Evolutionary conservation across 371 early-diverging fungal species (phyloP), one percentile per base, ranked within the genome.

Genomic region (Phascolomyces articulosus): DNA sequence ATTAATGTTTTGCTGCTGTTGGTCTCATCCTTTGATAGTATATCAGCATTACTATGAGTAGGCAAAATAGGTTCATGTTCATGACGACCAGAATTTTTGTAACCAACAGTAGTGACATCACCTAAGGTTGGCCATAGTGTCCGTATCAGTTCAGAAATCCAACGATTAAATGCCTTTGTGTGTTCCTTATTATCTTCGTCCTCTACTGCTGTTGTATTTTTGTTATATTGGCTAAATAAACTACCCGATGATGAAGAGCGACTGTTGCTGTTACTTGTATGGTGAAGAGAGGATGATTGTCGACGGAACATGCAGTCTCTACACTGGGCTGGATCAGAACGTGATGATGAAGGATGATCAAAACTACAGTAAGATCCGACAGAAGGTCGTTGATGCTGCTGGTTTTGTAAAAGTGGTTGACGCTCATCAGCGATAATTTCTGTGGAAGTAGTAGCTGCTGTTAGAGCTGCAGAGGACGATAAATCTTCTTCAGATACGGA

Each of bases 261-360:
- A 21, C 40, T 57, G 38, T 40, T 57, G n/a, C 57, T 11, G n/a
- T 55, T 27, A 18, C 57, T 40, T 18, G 15, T 38, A 57, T 31
- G 6, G 38, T n/a, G 38, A 18, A n/a, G 44, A 4, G 44, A n/a
- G 13, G 57, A 57, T 40, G 34, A 40, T 18, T 40, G 57, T 20
- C 57, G 34, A 21, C 57, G 57, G 18, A 38, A 16, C 20, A 27
- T 38, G n/a, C 62, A 61, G 24, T 61, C 54, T 20, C 40, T 21
- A 38, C 62, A 61, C 10, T 28, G 31, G 18, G 54, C 47, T 51
- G 49, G 62, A 24, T 61, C 53, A 13, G 49, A 51, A 18, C 40
- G 29, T 1, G 62, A 61, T n/a, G 62, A 61, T 6, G 62, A 51
- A 53, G 62, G 62, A 61, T 61, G 62, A 40, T 61, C 62, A 38